Evolutionary conservation across 2,329 filamentous ascomycete species (phyloP).

Genomic region (Ophiocordyceps sinensis): DNA sequence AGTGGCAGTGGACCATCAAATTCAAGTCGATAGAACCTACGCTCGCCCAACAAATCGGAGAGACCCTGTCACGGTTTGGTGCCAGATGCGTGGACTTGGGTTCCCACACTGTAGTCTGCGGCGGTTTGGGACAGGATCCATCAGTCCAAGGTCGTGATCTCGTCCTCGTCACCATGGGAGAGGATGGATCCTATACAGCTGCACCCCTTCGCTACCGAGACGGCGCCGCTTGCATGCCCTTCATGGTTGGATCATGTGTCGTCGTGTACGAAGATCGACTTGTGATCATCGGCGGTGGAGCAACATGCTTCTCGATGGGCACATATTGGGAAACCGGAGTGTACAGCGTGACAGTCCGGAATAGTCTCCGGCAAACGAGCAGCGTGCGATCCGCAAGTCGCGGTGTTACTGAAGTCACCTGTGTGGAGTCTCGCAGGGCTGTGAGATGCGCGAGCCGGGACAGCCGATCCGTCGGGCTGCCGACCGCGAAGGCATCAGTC

Average conservation of each 20-base stretch:
- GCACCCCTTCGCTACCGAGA: conserved; percentile 2
- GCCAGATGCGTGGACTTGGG: conserved; percentile 12
- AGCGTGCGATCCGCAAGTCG: background rate
- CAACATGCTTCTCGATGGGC: conserved; percentile 83
- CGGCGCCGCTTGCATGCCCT: conserved; percentile 25
- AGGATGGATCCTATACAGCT: conserved; percentile 19
- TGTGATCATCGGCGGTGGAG: conserved; percentile 62
- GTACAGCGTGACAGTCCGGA: conserved; percentile 22
- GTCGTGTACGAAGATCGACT: conserved; percentile 33
- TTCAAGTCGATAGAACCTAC: conserved; percentile 6
- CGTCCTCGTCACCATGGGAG: conserved; percentile 9
- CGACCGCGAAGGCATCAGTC: conserved; percentile 6
- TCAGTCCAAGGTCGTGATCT: conserved; percentile 14
- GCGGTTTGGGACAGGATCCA: conserved; percentile 16
- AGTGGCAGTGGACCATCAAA: conserved; percentile 11
- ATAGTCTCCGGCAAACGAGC: background rate
- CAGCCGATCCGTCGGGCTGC: background rate
- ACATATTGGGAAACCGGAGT: conserved; percentile 63
- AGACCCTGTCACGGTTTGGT: conserved; percentile 16
- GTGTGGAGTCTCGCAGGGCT: conserved; percentile 14
- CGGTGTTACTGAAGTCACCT: conserved; percentile 3
- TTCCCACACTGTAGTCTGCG: conserved; percentile 13
- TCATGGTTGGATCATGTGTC: conserved; percentile 56
- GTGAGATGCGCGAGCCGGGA: conserved; percentile 3
- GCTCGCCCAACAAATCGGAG: background rate